Percentiles rank a stretch among this genome's conserved stretches.
phyloP scores from a whole-genome alignment of 495 filamentous ascomycete genomes.

The Penicillium manginii region DNA sequence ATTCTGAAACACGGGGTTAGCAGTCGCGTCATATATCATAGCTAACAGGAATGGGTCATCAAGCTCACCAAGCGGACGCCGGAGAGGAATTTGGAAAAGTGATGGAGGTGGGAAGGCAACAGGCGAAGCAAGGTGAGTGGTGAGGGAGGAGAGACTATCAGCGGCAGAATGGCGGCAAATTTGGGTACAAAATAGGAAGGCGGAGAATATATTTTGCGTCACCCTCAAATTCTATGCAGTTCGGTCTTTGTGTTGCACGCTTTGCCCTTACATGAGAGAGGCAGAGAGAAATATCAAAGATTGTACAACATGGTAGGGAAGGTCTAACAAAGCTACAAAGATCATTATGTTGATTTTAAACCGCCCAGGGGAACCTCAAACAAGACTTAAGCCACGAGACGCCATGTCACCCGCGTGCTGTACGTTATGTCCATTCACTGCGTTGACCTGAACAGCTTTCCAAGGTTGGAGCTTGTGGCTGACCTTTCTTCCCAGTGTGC shows the following conservation, averaged over 20 bases:
- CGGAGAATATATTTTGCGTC: conserved; percentile 52
- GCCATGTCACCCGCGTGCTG: conserved; percentile 87
- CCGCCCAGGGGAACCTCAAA: conserved; percentile 54
- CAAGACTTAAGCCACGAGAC: conserved; percentile 75
- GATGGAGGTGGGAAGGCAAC: conserved; percentile 16
- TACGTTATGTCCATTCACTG: conserved; percentile 51
- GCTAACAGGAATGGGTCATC: background rate
- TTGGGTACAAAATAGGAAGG: conserved; percentile 27
- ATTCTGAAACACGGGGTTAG: background rate
- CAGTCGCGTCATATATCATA: background rate
- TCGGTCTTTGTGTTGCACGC: conserved; percentile 1
- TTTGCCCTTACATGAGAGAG: background rate
- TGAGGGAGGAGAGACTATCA: conserved; percentile 25
- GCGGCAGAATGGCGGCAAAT: conserved; percentile 26
- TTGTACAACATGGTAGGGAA: background rate
- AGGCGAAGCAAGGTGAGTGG: conserved; percentile 5
- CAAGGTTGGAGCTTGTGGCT: conserved; percentile 8
- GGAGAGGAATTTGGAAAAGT: conserved; percentile 5
- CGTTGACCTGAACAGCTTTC: background rate
- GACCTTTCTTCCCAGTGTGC: conserved; percentile 62
- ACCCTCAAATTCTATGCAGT: conserved; percentile 16
- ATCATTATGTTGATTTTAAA: conserved; percentile 6
- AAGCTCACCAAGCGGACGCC: background rate
- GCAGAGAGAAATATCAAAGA: background rate
- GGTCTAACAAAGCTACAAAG: background rate